These are phyloP conservation scores for Grigorovia humatica DNA, from an alignment of 805 yeast genomes.

Conservation along the genomic window DNA sequence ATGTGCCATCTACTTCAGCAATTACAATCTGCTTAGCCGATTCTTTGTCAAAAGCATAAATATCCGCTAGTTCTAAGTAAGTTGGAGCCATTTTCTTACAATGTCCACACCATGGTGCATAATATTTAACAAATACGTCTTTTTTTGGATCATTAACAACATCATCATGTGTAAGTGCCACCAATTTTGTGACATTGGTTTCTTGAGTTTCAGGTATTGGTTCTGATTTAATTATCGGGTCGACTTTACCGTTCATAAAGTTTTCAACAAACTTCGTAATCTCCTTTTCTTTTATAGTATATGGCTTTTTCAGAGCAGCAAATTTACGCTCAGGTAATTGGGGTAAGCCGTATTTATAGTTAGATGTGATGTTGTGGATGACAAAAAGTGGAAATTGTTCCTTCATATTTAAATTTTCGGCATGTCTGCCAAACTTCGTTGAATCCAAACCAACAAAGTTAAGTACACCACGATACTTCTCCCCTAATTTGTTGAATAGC, in stretches of 20 bases:
- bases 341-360: constrained; percentile 68
- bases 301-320: constrained; percentile 15
- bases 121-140: constrained; percentile 80
- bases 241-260: constrained; percentile 51
- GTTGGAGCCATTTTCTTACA: constrained; percentile 86
- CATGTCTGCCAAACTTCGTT: constrained; percentile 72
- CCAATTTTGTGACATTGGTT: constrained; percentile 62
- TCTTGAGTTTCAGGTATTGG: constrained; percentile 78
- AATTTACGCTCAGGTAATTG: constrained; percentile 37
- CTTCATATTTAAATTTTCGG: constrained; percentile 75
- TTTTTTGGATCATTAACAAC: constrained; percentile 46
- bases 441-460: constrained; percentile 89
- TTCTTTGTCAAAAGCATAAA: constrained; percentile 43
- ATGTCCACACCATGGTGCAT: constrained; percentile 98
- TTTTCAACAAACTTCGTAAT: constrained; percentile 54
- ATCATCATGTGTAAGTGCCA: constrained; percentile 72
- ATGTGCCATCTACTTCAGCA: constrained; percentile 85
- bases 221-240: constrained; percentile 75
- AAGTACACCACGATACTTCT: constrained; percentile 65
- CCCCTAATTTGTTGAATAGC: constrained; percentile 52
- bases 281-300: constrained; percentile 39
- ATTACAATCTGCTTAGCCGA: constrained; percentile 49
- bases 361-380: constrained; percentile 59
- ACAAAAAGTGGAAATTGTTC: constrained; percentile 86
- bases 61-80: constrained; percentile 75